phyloP scores from a whole-genome alignment of 1,284 basidiomycete species.

The Thelephora terrestris region DNA sequence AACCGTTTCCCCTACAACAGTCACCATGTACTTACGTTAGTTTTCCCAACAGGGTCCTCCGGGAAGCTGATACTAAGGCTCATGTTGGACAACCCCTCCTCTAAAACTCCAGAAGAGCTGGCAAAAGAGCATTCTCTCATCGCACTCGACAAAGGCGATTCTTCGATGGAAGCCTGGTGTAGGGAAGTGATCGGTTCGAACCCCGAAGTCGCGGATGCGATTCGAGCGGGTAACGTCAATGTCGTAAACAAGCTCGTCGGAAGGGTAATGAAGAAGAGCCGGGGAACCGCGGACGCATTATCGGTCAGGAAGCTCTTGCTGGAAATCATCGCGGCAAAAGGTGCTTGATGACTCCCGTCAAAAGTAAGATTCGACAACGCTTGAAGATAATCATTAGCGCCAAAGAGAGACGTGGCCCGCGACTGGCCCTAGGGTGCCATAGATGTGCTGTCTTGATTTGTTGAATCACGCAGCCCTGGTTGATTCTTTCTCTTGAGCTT shows the following conservation, averaged over 20 bases:
- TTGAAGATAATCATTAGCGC: background rate
- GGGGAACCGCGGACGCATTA: conserved; percentile 68
- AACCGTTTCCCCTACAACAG: conserved; percentile 6
- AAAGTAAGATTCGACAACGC: background rate
- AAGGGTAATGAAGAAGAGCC: conserved; percentile 77
- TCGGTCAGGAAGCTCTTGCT: conserved; percentile 36
- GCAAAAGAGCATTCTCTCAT: conserved; percentile 43
- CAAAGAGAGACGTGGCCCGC: too few relatives aligned
- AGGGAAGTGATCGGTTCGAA: conserved; percentile 52
- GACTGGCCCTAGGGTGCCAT: too few relatives aligned
- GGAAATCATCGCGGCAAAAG: conserved; percentile 24
- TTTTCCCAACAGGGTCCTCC: conserved; percentile 43
- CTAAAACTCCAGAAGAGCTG: conserved; percentile 29
- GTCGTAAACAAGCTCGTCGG: conserved; percentile 87
- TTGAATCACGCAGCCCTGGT: too few relatives aligned
- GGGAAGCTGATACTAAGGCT: conserved; percentile 60
- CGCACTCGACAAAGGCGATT: conserved; percentile 22
- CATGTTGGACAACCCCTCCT: conserved; percentile 41
- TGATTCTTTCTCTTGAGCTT: too few relatives aligned
- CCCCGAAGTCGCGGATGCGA: conserved; percentile 62
- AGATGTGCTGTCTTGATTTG: too few relatives aligned
- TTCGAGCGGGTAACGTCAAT: conserved; percentile 66
- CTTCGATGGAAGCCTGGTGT: conserved; percentile 45
- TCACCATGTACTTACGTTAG: conserved; percentile 1
- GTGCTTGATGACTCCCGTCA: background rate